Evolutionary conservation across 208 protist species (phyloP).

Genomic region (Trypanosoma cruzi): DNA sequence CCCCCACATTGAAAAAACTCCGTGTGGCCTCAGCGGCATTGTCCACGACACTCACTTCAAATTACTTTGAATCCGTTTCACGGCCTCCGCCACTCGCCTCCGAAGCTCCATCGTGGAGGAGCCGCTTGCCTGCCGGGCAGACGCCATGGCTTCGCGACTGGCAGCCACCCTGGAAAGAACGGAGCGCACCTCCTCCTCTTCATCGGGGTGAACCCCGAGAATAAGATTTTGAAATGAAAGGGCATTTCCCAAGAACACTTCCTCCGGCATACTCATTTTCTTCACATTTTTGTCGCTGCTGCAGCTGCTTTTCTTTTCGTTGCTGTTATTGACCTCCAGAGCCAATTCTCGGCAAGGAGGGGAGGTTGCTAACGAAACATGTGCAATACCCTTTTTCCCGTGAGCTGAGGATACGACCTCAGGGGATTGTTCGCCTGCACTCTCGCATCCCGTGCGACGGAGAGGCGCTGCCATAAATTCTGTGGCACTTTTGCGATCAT

Average conservation of each 20-base stretch:
- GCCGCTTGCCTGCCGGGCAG: neutral
- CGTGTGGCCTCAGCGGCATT: neutral
- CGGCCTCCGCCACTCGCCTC: slow-evolving; percentile 1
- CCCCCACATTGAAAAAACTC: neutral
- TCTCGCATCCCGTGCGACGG: neutral
- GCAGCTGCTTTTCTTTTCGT: neutral
- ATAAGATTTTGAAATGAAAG: neutral
- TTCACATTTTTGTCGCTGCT: neutral
- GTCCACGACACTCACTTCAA: neutral
- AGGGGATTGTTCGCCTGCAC: neutral
- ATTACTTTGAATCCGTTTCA: slow-evolving; percentile 6
- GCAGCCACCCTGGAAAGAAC: neutral
- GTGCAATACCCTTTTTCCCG: neutral
- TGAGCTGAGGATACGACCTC: neutral
- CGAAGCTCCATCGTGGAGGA: slow-evolving; percentile 7
- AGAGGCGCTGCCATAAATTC: neutral
- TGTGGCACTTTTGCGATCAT: neutral
- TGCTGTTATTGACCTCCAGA: neutral
- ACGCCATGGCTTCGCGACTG: neutral
- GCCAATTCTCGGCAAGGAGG: neutral
- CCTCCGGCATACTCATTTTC: neutral
- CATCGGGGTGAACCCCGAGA: slow-evolving; percentile 18
- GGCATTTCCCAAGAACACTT: neutral
- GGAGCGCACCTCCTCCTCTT: slow-evolving; percentile 9
- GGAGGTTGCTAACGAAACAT: neutral